Conservation (phyloP, 805 yeast genomes). For the Saccharomyces paradoxus region DNA sequence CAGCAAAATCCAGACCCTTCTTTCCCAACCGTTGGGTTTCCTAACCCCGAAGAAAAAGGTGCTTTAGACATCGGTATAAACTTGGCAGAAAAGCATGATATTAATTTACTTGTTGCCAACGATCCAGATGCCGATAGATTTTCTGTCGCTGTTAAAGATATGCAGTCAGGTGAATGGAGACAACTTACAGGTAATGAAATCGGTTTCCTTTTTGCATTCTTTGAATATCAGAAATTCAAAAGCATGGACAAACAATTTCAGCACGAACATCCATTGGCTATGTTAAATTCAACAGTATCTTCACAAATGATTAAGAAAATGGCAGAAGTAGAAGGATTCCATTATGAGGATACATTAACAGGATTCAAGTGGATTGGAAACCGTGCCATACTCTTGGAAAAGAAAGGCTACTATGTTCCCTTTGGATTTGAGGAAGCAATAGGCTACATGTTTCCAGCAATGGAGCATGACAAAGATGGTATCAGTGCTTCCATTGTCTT, state of each 20-base stretch:
- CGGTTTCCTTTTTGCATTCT: slow-evolving; percentile 76
- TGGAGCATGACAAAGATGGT: slow-evolving; percentile 85
- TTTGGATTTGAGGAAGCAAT: slow-evolving; percentile 94
- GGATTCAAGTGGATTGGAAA: slow-evolving; percentile 98
- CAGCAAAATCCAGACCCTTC: slow-evolving; percentile 77
- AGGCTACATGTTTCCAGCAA: slow-evolving; percentile 81
- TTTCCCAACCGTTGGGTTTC: slow-evolving; percentile 80
- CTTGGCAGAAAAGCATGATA: slow-evolving; percentile 40
- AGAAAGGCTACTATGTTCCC: slow-evolving; percentile 60
- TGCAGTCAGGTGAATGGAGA: slow-evolving; percentile 42
- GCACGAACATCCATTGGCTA: slow-evolving; percentile 35
- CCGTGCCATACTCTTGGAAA: slow-evolving; percentile 63
- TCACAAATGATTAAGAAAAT: slow-evolving; percentile 68
- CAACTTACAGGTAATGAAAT: slow-evolving; percentile 89
- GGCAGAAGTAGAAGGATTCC: slow-evolving; percentile 55
- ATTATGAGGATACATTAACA: slow-evolving; percentile 74
- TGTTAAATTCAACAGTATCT: slow-evolving; percentile 86
- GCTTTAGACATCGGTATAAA: slow-evolving; percentile 68
- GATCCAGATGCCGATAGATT: slow-evolving; percentile 98
- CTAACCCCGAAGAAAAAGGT: slow-evolving; percentile 94
- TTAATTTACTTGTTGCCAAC: slow-evolving; percentile 66
- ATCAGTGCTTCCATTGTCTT: slow-evolving; percentile 71
- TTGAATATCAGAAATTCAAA: slow-evolving; percentile 35
- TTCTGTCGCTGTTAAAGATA: slow-evolving; percentile 57
- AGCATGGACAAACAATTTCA: slow-evolving; percentile 20